Conservation (phyloP, 1,284 basidiomycete species). For the Neonothopanus nambi region DNA sequence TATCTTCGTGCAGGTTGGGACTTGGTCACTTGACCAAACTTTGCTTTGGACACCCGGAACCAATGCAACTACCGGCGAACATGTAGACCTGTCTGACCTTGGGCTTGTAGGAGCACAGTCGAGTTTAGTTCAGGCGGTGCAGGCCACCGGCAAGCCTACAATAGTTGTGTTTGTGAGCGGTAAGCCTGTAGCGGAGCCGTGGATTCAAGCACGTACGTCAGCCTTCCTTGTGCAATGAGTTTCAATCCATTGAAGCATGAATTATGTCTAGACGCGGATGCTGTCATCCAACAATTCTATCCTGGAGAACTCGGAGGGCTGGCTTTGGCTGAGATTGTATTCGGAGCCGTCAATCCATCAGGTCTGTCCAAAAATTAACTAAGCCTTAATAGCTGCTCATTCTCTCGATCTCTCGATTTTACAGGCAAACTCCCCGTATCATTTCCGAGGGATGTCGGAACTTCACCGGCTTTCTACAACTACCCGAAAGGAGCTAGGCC, state of each 20-base stretch:
- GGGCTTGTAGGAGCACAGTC: slow-evolving; percentile 66
- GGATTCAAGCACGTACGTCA: slow-evolving; percentile 60
- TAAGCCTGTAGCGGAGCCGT: slow-evolving; percentile 68
- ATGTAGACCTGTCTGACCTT: slow-evolving; percentile 62
- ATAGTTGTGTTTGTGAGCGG: slow-evolving; percentile 70
- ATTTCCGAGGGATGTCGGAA: slow-evolving; percentile 65
- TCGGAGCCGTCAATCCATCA: slow-evolving; percentile 67
- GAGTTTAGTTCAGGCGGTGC: slow-evolving; percentile 59
- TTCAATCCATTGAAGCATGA: background rate
- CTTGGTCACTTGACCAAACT: slow-evolving; percentile 49
- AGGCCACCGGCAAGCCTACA: slow-evolving; percentile 58
- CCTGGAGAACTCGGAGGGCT: slow-evolving; percentile 67
- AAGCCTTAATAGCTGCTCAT: background rate
- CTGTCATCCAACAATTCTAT: slow-evolving; percentile 72
- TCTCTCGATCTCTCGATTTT: too few relatives aligned
- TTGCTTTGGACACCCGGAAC: slow-evolving; percentile 51
- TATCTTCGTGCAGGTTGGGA: slow-evolving; percentile 44
- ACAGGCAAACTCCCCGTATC: slow-evolving; percentile 62
- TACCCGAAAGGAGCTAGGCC: slow-evolving; percentile 62
- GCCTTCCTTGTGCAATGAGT: background rate
- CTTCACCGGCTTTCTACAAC: slow-evolving; percentile 65
- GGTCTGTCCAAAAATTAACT: slow-evolving; percentile 35
- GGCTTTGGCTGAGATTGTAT: slow-evolving; percentile 65
- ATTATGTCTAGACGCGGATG: slow-evolving; percentile 52
- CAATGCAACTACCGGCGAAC: slow-evolving; percentile 72